A percentile compares a stretch with the other conserved stretches of the same genome.
phyloP scores from a whole-genome alignment of 169 alveolate genomes.

The Babesia caballi region DNA sequence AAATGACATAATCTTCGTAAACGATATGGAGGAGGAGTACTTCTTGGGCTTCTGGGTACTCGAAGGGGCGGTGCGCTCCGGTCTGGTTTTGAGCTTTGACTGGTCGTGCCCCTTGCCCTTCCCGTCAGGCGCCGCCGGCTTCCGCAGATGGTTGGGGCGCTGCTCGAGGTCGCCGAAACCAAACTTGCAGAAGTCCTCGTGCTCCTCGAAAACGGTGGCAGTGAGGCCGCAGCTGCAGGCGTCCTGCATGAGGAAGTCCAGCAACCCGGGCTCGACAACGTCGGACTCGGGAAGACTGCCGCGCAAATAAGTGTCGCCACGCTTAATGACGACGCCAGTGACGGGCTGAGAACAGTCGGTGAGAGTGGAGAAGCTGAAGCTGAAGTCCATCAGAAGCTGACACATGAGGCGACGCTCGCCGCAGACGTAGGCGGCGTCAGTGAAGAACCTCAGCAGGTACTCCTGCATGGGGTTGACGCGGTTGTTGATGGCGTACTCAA shows the following conservation, averaged over 20 bases:
- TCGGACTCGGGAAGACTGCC: conserved; percentile 19
- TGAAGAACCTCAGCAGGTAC: conserved; percentile 36
- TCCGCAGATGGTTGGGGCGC: not conserved
- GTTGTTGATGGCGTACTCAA: conserved; percentile 43
- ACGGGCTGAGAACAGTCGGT: conserved; percentile 47
- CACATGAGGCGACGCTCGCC: conserved; percentile 35
- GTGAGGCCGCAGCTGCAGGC: not conserved
- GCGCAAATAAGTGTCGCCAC: conserved; percentile 40
- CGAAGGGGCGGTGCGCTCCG: too few relatives aligned
- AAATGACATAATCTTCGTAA: not conserved
- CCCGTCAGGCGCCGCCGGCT: not conserved
- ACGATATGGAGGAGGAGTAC: too few relatives aligned
- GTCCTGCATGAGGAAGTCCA: not conserved
- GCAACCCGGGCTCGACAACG: not conserved
- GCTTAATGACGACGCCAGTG: conserved; percentile 23
- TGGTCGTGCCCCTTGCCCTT: too few relatives aligned
- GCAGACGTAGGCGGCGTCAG: conserved; percentile 47
- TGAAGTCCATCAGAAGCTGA: conserved; percentile 54
- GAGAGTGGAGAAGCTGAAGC: conserved; percentile 23
- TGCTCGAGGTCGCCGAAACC: not conserved
- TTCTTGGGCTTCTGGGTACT: too few relatives aligned
- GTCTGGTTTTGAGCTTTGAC: too few relatives aligned
- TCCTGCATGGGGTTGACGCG: conserved; percentile 55
- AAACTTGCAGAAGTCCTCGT: not conserved
- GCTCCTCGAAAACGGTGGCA: not conserved